Base-by-base conservation (phyloP, 2,329 filamentous ascomycete genomes). In the Aspergillus niger region DNA sequence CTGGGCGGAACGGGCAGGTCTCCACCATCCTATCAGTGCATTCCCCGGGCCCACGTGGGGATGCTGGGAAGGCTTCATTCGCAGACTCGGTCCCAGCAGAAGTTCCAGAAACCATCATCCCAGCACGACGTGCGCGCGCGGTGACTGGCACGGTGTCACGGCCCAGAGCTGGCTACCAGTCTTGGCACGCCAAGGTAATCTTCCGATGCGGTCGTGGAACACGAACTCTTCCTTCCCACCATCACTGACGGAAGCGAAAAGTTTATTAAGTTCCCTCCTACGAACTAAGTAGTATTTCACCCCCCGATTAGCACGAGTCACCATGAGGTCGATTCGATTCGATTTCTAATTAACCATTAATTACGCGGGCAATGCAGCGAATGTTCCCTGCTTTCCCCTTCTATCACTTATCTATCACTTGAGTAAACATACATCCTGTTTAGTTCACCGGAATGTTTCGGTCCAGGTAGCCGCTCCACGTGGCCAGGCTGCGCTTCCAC, bases 391-490 rank as follows among this genome's bases (percentile, higher is more conserved):
- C 11, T 10, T 13, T 4, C 32, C 32, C 32, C 13, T 36, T 36
- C 11, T 36, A 36, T 36, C 4, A 26, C 26, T 26, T 20, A 20
- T 36, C 11, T 36, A 36, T 36, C 28, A 30, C 28, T 11, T 30
- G 8, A 30, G 28, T 30, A 30, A 30, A 11, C 11, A 4, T 30
- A 30, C 28, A 30, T 30, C 28, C 2, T 20, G 3, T 26, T 55
- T 20, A 55, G 39, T 55, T 69, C 8, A 76, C 72, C 5, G 74
- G 74, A 20, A 76, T 53, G 58, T 75, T 75, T 11, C 74, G 69
- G 54, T 68, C 70, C 50, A 81, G 70, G 63, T 85, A 85, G 2
- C 80, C 83, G 3, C 78, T 74, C 84, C 84, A 88, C 59, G 76
- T 73, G 0, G 85, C 85, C 50, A 79, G 69, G 2, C 76, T 80